Evolutionary conservation across 768 basidiomycete genomes (phyloP).

Genomic region (Basidioascus undulatus): DNA sequence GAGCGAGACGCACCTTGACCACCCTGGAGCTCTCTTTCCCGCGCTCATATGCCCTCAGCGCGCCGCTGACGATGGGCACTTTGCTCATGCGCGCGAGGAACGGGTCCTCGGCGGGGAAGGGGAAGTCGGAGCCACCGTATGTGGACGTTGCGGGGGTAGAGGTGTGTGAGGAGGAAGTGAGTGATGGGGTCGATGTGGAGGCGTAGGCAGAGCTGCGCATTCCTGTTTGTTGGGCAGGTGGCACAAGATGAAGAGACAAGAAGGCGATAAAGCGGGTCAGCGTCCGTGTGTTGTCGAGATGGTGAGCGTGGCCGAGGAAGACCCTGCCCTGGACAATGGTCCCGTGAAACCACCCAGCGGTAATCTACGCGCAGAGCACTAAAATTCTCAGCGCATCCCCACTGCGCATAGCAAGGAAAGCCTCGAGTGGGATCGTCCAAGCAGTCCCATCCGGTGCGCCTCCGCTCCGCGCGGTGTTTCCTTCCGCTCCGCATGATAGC

Average conservation of each 20-base stretch:
- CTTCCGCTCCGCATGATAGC: constrained; percentile 11
- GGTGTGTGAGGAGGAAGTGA: neutral
- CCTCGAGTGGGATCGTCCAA: neutral
- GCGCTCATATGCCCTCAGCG: constrained; percentile 50
- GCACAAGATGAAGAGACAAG: too few species aligned
- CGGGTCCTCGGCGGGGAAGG: constrained; percentile 11
- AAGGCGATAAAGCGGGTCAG: too few species aligned
- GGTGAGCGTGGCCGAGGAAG: too few species aligned
- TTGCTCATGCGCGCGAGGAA: constrained; percentile 37
- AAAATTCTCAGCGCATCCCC: neutral
- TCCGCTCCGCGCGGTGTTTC: too few species aligned
- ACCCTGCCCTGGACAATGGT: too few species aligned
- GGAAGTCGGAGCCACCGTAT: neutral
- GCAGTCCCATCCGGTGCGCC: too few species aligned
- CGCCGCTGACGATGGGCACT: constrained; percentile 47
- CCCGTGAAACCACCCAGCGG: too few species aligned
- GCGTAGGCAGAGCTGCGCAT: neutral
- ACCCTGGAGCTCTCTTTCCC: constrained; percentile 62
- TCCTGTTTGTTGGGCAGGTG: neutral
- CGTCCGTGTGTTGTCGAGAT: too few species aligned
- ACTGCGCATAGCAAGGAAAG: neutral
- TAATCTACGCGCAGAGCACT: constrained; percentile 17
- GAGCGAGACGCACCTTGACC: constrained; percentile 36
- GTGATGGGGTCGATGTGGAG: neutral
- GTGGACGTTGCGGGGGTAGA: neutral